Evolutionary conservation across 139 green algal genomes (phyloP).

Genomic region (Chlorella sp.): DNA sequence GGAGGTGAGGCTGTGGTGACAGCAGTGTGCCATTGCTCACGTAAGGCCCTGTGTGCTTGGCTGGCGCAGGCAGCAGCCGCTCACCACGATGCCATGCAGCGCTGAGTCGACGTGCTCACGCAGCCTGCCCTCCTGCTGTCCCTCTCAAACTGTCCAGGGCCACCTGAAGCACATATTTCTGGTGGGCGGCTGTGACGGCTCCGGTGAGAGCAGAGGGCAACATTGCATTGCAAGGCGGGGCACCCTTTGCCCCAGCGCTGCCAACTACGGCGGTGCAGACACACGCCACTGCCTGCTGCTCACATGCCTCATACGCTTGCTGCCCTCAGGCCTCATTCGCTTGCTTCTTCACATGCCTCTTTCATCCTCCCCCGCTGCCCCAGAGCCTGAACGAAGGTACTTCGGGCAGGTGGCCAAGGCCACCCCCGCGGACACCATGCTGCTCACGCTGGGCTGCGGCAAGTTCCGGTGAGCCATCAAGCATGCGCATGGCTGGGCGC

Average conservation of each 20-base stretch:
- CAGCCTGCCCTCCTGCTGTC: no score
- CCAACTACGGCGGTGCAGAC: no score
- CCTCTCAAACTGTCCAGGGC: neutral
- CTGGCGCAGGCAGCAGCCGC: no score
- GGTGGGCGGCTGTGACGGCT: neutral
- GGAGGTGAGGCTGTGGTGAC: constrained; percentile 28
- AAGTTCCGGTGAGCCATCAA: constrained; percentile 66
- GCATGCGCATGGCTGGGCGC: neutral
- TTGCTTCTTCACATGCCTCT: neutral
- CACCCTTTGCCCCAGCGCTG: no score
- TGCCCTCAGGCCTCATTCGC: no score
- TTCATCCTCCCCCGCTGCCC: neutral
- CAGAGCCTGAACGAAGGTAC: constrained; percentile 41
- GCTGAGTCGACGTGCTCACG: no score
- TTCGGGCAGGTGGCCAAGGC: constrained; percentile 33
- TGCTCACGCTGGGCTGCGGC: constrained; percentile 79
- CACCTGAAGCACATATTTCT: constrained; percentile 44
- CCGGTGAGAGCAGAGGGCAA: neutral
- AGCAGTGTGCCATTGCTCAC: no score
- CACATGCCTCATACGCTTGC: no score
- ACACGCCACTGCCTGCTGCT: no score
- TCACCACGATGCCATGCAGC: no score
- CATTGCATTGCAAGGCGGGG: no score
- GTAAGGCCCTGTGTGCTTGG: no score
- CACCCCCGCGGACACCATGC: constrained; percentile 52